A percentile compares a stretch with the other conserved stretches of the same genome.
phyloP scores from a whole-genome alignment of 1,284 basidiomycete genomes.

The Ceratobasidium sp. region DNA sequence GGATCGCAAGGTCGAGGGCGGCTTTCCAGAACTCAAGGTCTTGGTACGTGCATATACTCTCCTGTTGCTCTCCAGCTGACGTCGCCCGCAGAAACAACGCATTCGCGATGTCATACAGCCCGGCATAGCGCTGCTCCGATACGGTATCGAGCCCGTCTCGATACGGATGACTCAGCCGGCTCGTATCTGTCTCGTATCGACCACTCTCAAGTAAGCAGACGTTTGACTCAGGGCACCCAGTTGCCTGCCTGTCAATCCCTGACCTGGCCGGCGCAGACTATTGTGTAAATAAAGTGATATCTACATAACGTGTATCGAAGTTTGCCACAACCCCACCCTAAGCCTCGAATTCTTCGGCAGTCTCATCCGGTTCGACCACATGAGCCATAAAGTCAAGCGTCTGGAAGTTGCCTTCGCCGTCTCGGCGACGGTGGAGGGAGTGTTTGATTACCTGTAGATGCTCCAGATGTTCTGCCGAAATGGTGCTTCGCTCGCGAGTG shows the following conservation, averaged over 20 bases:
- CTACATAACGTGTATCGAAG: no score
- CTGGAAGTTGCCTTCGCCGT: no score
- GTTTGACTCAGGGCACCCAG: not conserved
- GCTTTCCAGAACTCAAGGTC: conserved; percentile 89
- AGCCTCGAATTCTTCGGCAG: no score
- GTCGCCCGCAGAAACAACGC: conserved; percentile 73
- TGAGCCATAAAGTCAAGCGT: no score
- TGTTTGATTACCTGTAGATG: no score
- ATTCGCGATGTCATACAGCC: conserved; percentile 84
- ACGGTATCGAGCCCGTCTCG: not conserved
- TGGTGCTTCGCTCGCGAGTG: no score
- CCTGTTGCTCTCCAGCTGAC: conserved; percentile 37
- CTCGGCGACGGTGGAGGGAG: no score
- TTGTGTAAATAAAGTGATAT: not conserved
- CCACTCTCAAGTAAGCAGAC: not conserved
- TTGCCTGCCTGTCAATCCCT: not conserved
- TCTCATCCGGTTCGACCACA: no score
- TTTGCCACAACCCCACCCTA: no score
- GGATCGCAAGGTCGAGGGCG: conserved; percentile 86
- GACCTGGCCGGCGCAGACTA: not conserved
- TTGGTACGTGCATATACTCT: conserved; percentile 59
- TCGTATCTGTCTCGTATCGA: not conserved
- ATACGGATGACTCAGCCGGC: not conserved
- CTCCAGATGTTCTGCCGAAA: no score
- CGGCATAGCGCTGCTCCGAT: conserved; percentile 47